These are phyloP conservation scores for Cryptococcus sp. DNA, from an alignment of 1,284 basidiomycete species.

Conservation along the genomic window DNA sequence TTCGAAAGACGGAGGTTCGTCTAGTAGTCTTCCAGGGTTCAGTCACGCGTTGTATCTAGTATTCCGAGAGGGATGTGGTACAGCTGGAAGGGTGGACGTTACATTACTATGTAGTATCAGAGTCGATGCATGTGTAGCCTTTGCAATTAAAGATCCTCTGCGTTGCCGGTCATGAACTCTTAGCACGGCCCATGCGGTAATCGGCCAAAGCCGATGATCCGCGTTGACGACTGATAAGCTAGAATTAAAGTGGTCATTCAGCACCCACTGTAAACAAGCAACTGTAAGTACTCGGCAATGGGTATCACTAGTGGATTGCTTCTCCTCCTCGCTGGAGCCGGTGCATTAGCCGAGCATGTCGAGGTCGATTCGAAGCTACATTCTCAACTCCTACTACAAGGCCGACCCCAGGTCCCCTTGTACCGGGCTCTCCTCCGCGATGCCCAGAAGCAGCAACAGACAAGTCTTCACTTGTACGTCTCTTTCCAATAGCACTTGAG, in stretches of 20 bases:
- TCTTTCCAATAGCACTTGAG: not conserved
- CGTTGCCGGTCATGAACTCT: no score
- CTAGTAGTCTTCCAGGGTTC: constrained; percentile 15
- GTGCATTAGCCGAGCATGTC: not conserved
- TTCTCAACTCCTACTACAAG: constrained; percentile 25
- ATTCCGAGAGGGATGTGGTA: not conserved
- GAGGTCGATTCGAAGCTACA: constrained; percentile 4
- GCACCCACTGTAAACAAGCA: no score
- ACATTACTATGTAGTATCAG: not conserved
- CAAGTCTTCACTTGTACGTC: not conserved
- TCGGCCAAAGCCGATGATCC: no score
- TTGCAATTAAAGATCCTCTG: no score
- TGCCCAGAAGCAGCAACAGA: constrained; percentile 4
- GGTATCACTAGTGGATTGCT: no score
- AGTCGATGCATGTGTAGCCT: no score
- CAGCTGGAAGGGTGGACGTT: not conserved
- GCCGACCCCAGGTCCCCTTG: constrained; percentile 34
- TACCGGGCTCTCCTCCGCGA: constrained; percentile 24
- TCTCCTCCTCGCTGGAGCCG: not conserved
- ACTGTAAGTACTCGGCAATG: no score
- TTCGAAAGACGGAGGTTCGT: constrained; percentile 30
- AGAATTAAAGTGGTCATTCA: no score
- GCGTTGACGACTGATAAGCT: no score
- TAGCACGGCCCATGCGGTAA: no score
- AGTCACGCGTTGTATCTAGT: not conserved